These are phyloP conservation scores for Mycena belliarum DNA, from an alignment of 768 basidiomycete genomes.

Conservation along the genomic window DNA sequence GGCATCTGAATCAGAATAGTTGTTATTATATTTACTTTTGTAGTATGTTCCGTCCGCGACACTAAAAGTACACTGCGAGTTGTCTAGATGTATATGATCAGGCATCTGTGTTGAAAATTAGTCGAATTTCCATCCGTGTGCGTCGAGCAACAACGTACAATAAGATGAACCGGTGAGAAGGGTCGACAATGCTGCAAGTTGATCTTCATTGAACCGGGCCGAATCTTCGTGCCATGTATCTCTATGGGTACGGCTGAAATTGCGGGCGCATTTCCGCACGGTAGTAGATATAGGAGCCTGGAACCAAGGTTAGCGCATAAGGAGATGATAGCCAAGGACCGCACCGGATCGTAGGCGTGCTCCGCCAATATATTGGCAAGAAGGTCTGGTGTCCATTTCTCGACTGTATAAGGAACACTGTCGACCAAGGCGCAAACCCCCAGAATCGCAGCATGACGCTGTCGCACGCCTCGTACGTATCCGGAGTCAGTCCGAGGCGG, in stretches of 20 bases:
- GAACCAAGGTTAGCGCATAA: conserved; percentile 16
- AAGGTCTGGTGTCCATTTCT: conserved; percentile 89
- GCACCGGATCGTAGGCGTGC: conserved; percentile 83
- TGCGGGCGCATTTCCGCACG: conserved; percentile 76
- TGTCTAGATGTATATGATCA: conserved; percentile 13
- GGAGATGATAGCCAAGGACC: conserved; percentile 11
- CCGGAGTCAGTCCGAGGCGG: conserved; percentile 61
- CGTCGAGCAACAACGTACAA: conserved; percentile 46
- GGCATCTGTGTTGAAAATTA: conserved; percentile 1
- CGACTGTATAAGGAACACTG: conserved; percentile 94
- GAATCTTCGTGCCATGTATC: conserved; percentile 92
- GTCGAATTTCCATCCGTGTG: not conserved
- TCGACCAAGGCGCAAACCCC: conserved; percentile 94
- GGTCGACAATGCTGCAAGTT: conserved; percentile 79
- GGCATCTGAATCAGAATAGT: too few relatives aligned
- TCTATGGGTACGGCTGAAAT: conserved; percentile 80
- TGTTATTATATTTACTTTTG: not conserved
- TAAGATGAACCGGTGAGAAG: conserved; percentile 84
- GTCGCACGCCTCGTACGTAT: conserved; percentile 72
- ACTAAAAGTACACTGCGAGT: too few relatives aligned
- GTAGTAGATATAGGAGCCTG: conserved; percentile 84
- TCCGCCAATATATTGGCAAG: conserved; percentile 77
- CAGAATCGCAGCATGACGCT: conserved; percentile 87
- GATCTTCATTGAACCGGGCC: conserved; percentile 83
- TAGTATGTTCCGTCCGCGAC: not conserved